Base-by-base conservation (phyloP, 345 rosid genomes). In the Firmiana major region DNA sequence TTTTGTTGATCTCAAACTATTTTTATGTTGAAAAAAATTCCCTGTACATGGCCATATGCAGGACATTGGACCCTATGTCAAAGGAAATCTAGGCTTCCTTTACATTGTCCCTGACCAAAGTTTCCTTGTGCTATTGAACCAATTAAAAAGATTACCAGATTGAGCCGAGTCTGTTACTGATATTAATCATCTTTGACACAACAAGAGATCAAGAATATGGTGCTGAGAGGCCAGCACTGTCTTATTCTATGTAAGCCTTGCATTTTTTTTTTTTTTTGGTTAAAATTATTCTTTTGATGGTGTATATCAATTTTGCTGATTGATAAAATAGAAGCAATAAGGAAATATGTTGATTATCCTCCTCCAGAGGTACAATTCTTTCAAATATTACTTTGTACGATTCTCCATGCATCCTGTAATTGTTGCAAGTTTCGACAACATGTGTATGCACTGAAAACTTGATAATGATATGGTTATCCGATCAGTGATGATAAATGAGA, bases 1-100 rank as follows among this genome's bases (percentile, higher is more conserved):
- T 62, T 63, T 77, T 59, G n/a, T n/a, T n/a, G n/a, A n/a, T n/a
- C n/a, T 31, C 42, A 73, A 42, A 65, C 54, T 24, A 40, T 42
- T 19, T 3, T 42, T 69, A 7, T 19, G 13, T 9, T n/a, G n/a
- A n/a, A n/a, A n/a, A n/a, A n/a, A n/a, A n/a, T n/a, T n/a, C n/a
- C n/a, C n/a, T n/a, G n/a, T n/a, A n/a, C n/a, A 67, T 59, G 65
- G 72, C 68, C 59, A 45, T 67, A 43, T 76, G 22, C 73, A 95
- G 97, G 98, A 98, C 70, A 84, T 90, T 80, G 93, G 91, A 82
- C 94, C 94, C 26, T 93, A 88, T 75, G 82, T 87, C 72, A 93
- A 87, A 58, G 97, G 97, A 9, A 97, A 95, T 85, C 93, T 95
- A 21, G 99, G 98, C 64, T 93, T 95, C 86, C 87, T 95, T 16